These are phyloP conservation scores for Tirmania nivea DNA, from an alignment of 495 filamentous ascomycete species.

Conservation along the genomic window DNA sequence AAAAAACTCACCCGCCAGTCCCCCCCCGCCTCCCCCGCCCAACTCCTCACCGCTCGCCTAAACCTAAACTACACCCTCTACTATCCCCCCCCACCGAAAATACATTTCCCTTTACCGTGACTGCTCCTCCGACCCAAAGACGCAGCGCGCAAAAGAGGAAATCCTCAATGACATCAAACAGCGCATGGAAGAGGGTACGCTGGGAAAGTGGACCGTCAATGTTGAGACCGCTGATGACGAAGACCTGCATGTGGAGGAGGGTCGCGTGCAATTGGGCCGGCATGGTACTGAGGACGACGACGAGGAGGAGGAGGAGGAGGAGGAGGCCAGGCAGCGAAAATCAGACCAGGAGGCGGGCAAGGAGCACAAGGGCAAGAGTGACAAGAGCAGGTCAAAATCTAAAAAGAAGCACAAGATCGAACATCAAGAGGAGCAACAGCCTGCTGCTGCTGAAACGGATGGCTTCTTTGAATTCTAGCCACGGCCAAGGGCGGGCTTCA, in stretches of 20 bases:
- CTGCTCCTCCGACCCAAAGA: slow-evolving; percentile 9
- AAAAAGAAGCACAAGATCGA: slow-evolving; percentile 10
- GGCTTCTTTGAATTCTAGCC: too few relatives aligned
- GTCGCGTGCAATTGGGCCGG: slow-evolving; percentile 4
- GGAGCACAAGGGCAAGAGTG: slow-evolving; percentile 2
- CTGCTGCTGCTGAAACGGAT: too few relatives aligned
- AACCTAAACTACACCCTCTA: slow-evolving; percentile 74
- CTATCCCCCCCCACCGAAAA: slow-evolving; percentile 50
- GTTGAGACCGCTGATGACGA: slow-evolving; percentile 10
- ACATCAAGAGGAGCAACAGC: neutral
- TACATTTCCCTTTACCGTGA: slow-evolving; percentile 57
- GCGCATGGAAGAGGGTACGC: slow-evolving; percentile 34
- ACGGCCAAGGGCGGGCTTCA: too few relatives aligned
- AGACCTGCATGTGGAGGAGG: neutral
- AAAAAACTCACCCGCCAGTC: slow-evolving; percentile 41
- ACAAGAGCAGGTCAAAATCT: neutral
- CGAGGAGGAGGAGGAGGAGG: slow-evolving; percentile 5
- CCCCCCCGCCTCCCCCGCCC: slow-evolving; percentile 5
- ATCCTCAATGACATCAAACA: slow-evolving; percentile 36
- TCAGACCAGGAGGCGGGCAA: slow-evolving; percentile 1
- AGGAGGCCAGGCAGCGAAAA: neutral
- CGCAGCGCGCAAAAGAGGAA: slow-evolving; percentile 23
- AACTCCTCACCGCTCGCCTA: slow-evolving; percentile 49
- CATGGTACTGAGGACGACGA: neutral
- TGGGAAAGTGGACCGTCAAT: slow-evolving; percentile 28